Evolutionary conservation across 2,329 filamentous ascomycete genomes (phyloP).

Genomic region (Didymellaceae sp.): DNA sequence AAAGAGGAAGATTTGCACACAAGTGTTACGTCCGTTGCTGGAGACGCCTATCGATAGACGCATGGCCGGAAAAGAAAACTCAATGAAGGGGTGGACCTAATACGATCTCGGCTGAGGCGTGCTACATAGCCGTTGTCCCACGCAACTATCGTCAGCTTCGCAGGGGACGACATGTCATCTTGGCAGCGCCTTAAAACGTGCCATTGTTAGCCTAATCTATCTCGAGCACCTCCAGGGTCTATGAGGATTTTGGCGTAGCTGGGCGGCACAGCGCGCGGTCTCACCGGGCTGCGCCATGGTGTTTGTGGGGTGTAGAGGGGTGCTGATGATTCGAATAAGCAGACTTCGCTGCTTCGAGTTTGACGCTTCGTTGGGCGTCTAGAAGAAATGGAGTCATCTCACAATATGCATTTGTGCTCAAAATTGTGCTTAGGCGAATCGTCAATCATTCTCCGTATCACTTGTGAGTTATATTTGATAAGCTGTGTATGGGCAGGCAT

Average conservation of each 20-base stretch:
- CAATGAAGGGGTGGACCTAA: slow-evolving; percentile 13
- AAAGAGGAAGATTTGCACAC: slow-evolving; percentile 10
- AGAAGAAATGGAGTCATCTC: slow-evolving; percentile 4
- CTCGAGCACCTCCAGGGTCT: slow-evolving; percentile 20
- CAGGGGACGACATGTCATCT: slow-evolving; percentile 8
- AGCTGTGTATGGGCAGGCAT: slow-evolving; percentile 1
- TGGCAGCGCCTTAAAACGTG: slow-evolving; percentile 18
- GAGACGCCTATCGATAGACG: slow-evolving; percentile 14
- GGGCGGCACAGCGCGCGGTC: slow-evolving; percentile 8
- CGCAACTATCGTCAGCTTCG: slow-evolving; percentile 18
- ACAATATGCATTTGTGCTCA: slow-evolving; percentile 8
- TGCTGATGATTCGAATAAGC: slow-evolving; percentile 11
- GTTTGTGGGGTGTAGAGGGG: slow-evolving; percentile 15
- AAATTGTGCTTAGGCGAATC: slow-evolving; percentile 6
- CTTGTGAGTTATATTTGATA: slow-evolving; percentile 1
- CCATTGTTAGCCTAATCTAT: slow-evolving; percentile 18
- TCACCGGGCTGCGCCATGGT: slow-evolving; percentile 12
- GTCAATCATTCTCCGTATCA: neutral
- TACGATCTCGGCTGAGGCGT: slow-evolving; percentile 17
- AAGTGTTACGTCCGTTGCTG: slow-evolving; percentile 17
- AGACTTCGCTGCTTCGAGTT: slow-evolving; percentile 16
- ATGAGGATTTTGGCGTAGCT: slow-evolving; percentile 13
- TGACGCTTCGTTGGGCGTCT: slow-evolving; percentile 15
- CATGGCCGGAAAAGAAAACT: slow-evolving; percentile 17
- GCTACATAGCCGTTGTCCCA: slow-evolving; percentile 15